Evolutionary conservation across 106 monocot genomes (phyloP).

Genomic region (Xerophyta viscosa): DNA sequence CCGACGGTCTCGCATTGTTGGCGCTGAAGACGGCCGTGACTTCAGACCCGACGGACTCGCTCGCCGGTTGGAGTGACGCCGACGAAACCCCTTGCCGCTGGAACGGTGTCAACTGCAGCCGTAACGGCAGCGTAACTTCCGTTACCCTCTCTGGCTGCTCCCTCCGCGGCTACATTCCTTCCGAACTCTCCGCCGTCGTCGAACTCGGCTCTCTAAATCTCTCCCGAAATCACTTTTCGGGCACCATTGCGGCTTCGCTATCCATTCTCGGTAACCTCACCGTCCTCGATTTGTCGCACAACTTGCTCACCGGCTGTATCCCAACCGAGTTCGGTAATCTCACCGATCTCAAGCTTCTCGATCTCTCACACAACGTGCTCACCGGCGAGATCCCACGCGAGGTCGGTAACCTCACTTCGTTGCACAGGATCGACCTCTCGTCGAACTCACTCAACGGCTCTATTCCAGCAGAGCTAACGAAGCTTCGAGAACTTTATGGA

Average conservation of each 20-base stretch:
- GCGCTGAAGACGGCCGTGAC: constrained; percentile 74
- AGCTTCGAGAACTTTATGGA: constrained; percentile 47
- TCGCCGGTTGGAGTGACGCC: constrained; percentile 44
- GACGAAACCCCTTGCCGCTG: constrained; percentile 51
- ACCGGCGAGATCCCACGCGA: constrained; percentile 28
- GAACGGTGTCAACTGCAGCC: constrained; percentile 55
- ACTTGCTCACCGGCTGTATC: constrained; percentile 44
- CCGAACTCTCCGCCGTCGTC: constrained; percentile 42
- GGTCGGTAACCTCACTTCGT: constrained; percentile 17
- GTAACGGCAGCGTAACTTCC: constrained; percentile 21
- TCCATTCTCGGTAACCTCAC: constrained; percentile 27
- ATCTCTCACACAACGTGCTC: constrained; percentile 36
- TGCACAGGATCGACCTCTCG: constrained; percentile 26
- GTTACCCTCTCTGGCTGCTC: constrained; percentile 24
- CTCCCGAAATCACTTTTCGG: constrained; percentile 25
- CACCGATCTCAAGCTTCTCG: constrained; percentile 31
- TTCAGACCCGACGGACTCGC: constrained; percentile 41
- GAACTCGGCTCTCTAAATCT: constrained; percentile 27
- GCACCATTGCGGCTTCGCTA: constrained; percentile 34
- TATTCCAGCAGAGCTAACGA: constrained; percentile 48
- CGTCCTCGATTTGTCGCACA: constrained; percentile 35
- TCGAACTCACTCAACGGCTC: constrained; percentile 50
- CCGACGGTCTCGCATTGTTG: constrained; percentile 71
- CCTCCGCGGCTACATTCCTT: constrained; percentile 33
- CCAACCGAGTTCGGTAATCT: constrained; percentile 25